Evolutionary conservation across 768 basidiomycete species (phyloP).

Genomic region (Termitomyces eurrhizus): DNA sequence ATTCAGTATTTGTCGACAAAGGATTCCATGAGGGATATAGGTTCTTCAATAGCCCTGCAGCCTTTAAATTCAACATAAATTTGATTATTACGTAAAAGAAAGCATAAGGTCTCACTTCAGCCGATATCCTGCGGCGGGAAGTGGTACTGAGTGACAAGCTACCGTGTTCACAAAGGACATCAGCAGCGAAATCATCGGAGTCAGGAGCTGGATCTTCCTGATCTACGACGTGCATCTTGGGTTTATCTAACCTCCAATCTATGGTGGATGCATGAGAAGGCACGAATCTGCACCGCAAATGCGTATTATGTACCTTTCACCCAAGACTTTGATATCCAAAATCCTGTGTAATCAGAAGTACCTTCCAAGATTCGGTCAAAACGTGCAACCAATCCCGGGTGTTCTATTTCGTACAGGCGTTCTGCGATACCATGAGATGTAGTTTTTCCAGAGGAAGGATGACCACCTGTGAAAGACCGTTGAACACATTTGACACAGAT

Average conservation of each 20-base stretch:
- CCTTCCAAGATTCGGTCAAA: conserved; percentile 54
- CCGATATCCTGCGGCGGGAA: conserved; percentile 59
- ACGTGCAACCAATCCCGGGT: conserved; percentile 53
- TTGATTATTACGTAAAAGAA: conserved; percentile 1
- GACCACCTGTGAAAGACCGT: conserved; percentile 52
- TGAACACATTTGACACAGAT: conserved; percentile 62
- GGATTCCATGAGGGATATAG: conserved; percentile 69
- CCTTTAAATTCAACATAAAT: conserved; percentile 35
- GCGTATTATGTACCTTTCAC: conserved; percentile 50
- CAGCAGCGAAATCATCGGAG: conserved; percentile 44
- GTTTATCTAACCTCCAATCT: conserved; percentile 75
- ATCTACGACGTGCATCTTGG: conserved; percentile 67
- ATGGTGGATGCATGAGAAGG: background rate
- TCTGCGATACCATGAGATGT: conserved; percentile 36
- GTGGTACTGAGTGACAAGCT: conserved; percentile 50
- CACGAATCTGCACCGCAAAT: background rate
- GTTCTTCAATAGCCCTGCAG: conserved; percentile 45
- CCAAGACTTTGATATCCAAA: conserved; percentile 81
- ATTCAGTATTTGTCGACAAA: conserved; percentile 41
- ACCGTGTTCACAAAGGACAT: conserved; percentile 75
- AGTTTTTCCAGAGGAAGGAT: background rate
- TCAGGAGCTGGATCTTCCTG: conserved; percentile 68
- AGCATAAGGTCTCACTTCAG: conserved; percentile 37
- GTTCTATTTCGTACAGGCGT: conserved; percentile 63
- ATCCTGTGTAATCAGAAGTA: conserved; percentile 39